Evolutionary conservation across 768 basidiomycete genomes (phyloP).

Genomic region (Podaxis sp.): DNA sequence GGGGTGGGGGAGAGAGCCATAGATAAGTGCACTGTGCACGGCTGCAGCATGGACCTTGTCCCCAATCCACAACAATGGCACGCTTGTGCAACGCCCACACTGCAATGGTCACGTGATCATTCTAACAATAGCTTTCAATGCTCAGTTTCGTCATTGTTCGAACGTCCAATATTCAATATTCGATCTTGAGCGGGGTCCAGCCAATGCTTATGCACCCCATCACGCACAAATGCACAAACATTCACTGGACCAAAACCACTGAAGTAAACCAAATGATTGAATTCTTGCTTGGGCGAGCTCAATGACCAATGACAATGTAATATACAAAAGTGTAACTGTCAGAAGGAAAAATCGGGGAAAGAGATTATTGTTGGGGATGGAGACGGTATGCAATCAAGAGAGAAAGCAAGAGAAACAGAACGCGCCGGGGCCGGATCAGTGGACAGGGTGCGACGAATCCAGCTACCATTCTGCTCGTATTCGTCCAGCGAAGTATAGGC

Average conservation of each 20-base stretch:
- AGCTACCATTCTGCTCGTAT: conserved; percentile 50
- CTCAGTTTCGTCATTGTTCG: not conserved
- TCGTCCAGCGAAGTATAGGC: conserved; percentile 34
- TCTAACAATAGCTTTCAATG: not conserved
- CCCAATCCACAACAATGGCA: conserved; percentile 7
- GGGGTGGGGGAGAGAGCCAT: not conserved
- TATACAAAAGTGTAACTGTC: not conserved
- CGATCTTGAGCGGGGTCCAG: too few relatives aligned
- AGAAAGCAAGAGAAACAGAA: not conserved
- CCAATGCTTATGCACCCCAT: too few relatives aligned
- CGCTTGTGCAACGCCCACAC: not conserved
- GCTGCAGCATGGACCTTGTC: conserved; percentile 8
- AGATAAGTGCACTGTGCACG: conserved; percentile 3
- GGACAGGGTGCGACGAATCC: conserved; percentile 31
- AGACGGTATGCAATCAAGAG: conserved; percentile 3
- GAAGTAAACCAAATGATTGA: not conserved
- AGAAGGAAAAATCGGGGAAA: not conserved
- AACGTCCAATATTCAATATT: not conserved
- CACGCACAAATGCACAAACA: too few relatives aligned
- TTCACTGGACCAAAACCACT: too few relatives aligned
- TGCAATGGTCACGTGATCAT: not conserved
- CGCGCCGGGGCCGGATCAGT: conserved; percentile 1
- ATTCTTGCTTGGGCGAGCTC: conserved; percentile 4
- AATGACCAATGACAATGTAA: not conserved
- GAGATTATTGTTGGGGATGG: conserved; percentile 5